A percentile compares a stretch with the other conserved stretches of the same genome.
Evolutionary conservation across 2,329 filamentous ascomycete species (phyloP).

Genomic region (Endothia cerciana): DNA sequence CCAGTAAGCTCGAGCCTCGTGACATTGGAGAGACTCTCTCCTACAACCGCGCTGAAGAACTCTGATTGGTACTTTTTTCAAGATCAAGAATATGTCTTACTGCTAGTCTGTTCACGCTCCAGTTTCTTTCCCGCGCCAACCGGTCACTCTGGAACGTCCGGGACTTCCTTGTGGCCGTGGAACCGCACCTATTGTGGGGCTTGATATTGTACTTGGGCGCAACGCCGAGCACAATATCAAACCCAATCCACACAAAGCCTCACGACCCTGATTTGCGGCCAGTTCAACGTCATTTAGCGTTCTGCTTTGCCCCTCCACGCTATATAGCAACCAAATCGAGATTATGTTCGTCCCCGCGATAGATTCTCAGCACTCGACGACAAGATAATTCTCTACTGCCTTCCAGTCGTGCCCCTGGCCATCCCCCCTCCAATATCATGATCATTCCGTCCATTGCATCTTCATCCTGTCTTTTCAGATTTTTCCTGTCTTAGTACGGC

Average conservation of each 20-base stretch:
- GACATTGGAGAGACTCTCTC: neutral
- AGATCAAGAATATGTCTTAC: neutral
- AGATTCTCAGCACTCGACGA: neutral
- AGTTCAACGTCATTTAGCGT: neutral
- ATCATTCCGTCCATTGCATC: neutral
- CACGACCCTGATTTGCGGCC: neutral
- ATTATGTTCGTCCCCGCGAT: neutral
- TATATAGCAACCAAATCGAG: constrained; percentile 1
- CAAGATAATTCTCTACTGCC: neutral
- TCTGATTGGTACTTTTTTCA: neutral
- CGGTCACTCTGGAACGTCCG: neutral
- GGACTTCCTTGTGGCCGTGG: neutral
- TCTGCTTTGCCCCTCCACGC: neutral
- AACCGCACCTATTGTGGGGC: constrained; percentile 8
- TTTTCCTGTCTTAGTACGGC: neutral
- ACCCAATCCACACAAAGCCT: neutral
- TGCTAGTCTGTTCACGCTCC: neutral
- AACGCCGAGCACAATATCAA: constrained; percentile 11
- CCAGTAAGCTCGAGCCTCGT: no score
- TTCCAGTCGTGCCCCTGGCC: neutral
- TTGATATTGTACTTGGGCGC: constrained; percentile 17
- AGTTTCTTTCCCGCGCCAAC: neutral
- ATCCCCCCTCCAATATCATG: neutral
- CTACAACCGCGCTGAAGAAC: neutral
- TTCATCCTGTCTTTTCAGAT: neutral